Conservation (phyloP, 371 early-diverging fungal species). For the Mucor velutinosus region DNA sequence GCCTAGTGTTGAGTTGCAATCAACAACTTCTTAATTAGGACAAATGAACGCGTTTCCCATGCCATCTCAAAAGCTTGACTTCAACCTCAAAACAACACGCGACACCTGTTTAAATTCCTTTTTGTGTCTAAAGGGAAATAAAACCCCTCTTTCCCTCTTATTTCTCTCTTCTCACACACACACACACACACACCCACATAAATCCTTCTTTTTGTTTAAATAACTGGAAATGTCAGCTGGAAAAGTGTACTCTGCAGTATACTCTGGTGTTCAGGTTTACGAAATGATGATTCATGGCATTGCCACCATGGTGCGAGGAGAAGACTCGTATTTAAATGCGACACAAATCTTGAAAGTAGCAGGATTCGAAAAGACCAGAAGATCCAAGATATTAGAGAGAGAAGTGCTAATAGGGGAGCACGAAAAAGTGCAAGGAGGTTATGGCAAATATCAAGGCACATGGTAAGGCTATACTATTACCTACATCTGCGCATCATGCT, state of each 20-base stretch:
- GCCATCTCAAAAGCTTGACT: neutral
- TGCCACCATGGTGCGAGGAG: slow-evolving; percentile 91
- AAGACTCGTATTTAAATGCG: slow-evolving; percentile 93
- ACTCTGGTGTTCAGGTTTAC: slow-evolving; percentile 84
- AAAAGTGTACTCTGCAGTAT: slow-evolving; percentile 67
- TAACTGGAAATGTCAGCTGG: slow-evolving; percentile 14
- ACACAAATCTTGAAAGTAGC: slow-evolving; percentile 98
- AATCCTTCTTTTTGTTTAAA: neutral
- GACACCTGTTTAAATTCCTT: neutral
- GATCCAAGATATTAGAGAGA: slow-evolving; percentile 92
- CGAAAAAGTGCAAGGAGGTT: slow-evolving; percentile 98
- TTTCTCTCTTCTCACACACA: neutral
- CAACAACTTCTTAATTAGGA: neutral
- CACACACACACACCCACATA: no score
- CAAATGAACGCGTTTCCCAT: neutral
- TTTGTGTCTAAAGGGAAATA: neutral
- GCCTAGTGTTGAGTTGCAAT: neutral
- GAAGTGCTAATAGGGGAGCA: slow-evolving; percentile 83
- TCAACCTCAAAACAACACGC: neutral
- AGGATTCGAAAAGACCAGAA: slow-evolving; percentile 86
- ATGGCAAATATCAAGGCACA: slow-evolving; percentile 97
- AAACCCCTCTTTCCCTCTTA: neutral
- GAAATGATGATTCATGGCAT: slow-evolving; percentile 83
- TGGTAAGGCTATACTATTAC: slow-evolving; percentile 54
- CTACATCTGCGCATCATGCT: neutral